These are phyloP conservation scores for Cordyceps javanica DNA, from an alignment of 2,329 filamentous ascomycete species.

Conservation along the genomic window DNA sequence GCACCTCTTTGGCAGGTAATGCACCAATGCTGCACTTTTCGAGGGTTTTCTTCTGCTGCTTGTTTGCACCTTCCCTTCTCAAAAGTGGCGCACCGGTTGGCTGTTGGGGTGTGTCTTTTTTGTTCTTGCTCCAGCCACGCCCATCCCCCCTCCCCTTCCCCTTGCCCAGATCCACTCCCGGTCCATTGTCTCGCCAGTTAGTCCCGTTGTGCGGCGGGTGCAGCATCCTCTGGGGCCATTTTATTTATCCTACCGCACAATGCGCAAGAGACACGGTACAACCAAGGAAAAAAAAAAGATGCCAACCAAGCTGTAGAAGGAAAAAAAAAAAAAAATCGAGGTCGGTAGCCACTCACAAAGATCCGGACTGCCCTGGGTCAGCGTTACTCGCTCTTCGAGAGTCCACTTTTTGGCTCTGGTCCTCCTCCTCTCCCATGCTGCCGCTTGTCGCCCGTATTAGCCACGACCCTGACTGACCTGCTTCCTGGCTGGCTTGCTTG, in stretches of 20 bases:
- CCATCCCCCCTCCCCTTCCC: not conserved
- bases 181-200: conserved; percentile 5
- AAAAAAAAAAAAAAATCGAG: conserved; percentile 3
- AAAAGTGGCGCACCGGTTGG: not conserved
- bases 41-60: not conserved
- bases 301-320: not conserved
- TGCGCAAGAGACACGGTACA: not conserved
- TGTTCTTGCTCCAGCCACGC: conserved; percentile 3
- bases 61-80: not conserved
- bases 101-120: not conserved
- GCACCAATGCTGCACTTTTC: no score
- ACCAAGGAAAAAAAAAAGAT: not conserved
- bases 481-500: no score
- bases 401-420: not conserved
- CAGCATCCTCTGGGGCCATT: not conserved
- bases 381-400: not conserved
- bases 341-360: not conserved
- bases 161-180: not conserved
- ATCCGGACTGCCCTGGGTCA: not conserved
- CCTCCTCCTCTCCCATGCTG: not conserved
- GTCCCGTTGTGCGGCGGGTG: not conserved
- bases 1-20: not conserved
- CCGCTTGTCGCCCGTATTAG: not conserved
- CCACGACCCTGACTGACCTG: not conserved
- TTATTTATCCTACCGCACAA: not conserved